Evolutionary conservation across 2,329 filamentous ascomycete genomes (phyloP).

Genomic region (Beauveria varroae): DNA sequence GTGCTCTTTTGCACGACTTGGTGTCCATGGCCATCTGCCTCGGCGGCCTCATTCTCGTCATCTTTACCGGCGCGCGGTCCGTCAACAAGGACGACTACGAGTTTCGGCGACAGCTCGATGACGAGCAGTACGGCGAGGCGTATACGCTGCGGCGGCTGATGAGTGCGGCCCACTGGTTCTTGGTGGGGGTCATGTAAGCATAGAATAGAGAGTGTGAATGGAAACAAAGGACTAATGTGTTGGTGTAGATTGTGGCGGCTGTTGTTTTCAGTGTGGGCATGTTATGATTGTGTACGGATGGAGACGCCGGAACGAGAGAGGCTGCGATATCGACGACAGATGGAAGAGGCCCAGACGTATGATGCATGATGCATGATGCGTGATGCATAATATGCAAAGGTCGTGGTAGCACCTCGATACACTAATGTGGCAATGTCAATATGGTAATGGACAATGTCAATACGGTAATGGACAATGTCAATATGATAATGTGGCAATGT

Average conservation of each 20-base stretch:
- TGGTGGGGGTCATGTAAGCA: slow-evolving; percentile 19
- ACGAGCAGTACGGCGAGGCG: background rate
- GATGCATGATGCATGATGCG: slow-evolving; percentile 1
- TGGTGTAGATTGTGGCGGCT: slow-evolving; percentile 19
- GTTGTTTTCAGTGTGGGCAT: slow-evolving; percentile 23
- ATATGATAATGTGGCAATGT: too few relatives aligned
- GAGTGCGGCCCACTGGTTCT: slow-evolving; percentile 10
- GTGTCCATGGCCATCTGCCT: slow-evolving; percentile 25
- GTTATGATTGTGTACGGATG: slow-evolving; percentile 16
- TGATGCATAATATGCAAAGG: too few relatives aligned
- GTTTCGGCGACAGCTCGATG: slow-evolving; percentile 11
- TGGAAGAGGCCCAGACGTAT: slow-evolving; percentile 3
- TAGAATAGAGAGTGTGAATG: too few relatives aligned
- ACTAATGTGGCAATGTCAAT: too few relatives aligned
- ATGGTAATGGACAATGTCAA: too few relatives aligned
- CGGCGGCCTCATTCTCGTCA: slow-evolving; percentile 27
- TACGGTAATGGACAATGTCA: too few relatives aligned
- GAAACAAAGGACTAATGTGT: too few relatives aligned
- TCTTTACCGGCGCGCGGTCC: slow-evolving; percentile 20
- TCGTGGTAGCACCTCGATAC: too few relatives aligned
- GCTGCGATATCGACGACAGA: background rate
- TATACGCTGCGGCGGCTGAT: slow-evolving; percentile 6
- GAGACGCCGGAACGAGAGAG: background rate
- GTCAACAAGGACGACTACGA: slow-evolving; percentile 11
- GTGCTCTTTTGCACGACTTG: slow-evolving; percentile 25